phyloP scores from a whole-genome alignment of 192 early-diverging fungal species.

The Mortierella alpina region DNA sequence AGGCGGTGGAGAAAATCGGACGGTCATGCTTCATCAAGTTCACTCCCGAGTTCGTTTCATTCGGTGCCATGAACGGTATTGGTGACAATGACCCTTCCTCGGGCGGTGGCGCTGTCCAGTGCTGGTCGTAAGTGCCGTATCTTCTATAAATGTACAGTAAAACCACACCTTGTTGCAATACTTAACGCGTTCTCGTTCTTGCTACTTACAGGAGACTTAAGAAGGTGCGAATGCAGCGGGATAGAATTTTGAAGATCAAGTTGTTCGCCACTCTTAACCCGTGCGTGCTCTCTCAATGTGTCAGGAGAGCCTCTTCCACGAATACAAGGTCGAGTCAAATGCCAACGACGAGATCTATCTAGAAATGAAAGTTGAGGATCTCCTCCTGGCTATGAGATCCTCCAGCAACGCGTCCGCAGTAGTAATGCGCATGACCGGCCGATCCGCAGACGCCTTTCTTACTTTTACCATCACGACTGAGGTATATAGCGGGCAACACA shows the following conservation, averaged over 20 bases:
- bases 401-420: conserved; percentile 64
- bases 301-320: conserved; percentile 70
- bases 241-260: background rate
- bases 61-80: conserved; percentile 61
- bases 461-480: conserved; percentile 57
- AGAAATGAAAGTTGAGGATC: conserved; percentile 72
- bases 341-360: conserved; percentile 79
- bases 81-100: conserved; percentile 67
- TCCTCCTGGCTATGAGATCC: conserved; percentile 72
- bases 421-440: conserved; percentile 73
- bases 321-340: conserved; percentile 74
- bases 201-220: conserved; percentile 6
- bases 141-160: background rate
- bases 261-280: background rate
- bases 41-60: conserved; percentile 67
- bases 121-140: conserved; percentile 69
- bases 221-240: conserved; percentile 8
- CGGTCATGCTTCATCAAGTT: conserved; percentile 75
- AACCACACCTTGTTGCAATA: background rate
- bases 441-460: conserved; percentile 63
- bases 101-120: conserved; percentile 66
- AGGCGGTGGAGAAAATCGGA: conserved; percentile 77
- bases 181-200: background rate
- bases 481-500: conserved; percentile 38
- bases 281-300: background rate